Evolutionary conservation across 345 rosid genomes (phyloP).

Genomic region (Turnera subulata): DNA sequence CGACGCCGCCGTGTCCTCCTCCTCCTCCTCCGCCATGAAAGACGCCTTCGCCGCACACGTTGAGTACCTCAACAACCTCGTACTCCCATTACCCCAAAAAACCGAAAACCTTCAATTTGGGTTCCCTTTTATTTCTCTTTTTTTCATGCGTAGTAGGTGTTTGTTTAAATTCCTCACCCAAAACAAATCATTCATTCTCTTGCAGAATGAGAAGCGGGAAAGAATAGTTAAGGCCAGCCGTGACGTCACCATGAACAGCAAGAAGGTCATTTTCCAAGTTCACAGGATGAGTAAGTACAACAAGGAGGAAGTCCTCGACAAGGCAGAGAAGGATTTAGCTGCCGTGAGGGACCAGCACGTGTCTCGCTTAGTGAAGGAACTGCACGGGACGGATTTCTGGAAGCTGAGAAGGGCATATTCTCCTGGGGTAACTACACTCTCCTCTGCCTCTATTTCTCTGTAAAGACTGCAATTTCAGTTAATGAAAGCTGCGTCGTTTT

Average conservation of each 20-base stretch:
- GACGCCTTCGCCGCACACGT: slow-evolving; percentile 52
- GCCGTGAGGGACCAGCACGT: slow-evolving; percentile 56
- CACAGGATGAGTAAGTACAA: slow-evolving; percentile 78
- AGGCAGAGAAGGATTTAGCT: slow-evolving; percentile 80
- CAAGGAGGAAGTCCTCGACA: slow-evolving; percentile 64
- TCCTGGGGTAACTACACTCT: slow-evolving; percentile 65
- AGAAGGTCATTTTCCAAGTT: slow-evolving; percentile 94
- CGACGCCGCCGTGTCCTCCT: slow-evolving; percentile 19
- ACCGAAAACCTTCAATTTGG: background rate
- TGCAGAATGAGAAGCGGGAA: slow-evolving; percentile 89
- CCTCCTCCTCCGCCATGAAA: slow-evolving; percentile 38
- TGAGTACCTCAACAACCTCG: slow-evolving; percentile 55
- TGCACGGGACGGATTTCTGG: slow-evolving; percentile 89
- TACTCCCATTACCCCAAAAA: background rate
- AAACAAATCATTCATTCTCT: background rate
- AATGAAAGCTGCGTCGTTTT: too few species aligned
- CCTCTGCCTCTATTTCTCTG: slow-evolving; percentile 22
- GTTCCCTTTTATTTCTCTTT: background rate
- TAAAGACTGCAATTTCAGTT: background rate
- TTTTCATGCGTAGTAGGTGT: background rate
- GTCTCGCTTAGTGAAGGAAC: slow-evolving; percentile 65
- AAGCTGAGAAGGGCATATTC: slow-evolving; percentile 86
- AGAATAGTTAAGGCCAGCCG: slow-evolving; percentile 95
- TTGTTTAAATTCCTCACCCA: background rate
- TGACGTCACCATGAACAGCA: slow-evolving; percentile 86